Conservation (phyloP, 495 filamentous ascomycete genomes). For the Beverwykella pulmonaria region DNA sequence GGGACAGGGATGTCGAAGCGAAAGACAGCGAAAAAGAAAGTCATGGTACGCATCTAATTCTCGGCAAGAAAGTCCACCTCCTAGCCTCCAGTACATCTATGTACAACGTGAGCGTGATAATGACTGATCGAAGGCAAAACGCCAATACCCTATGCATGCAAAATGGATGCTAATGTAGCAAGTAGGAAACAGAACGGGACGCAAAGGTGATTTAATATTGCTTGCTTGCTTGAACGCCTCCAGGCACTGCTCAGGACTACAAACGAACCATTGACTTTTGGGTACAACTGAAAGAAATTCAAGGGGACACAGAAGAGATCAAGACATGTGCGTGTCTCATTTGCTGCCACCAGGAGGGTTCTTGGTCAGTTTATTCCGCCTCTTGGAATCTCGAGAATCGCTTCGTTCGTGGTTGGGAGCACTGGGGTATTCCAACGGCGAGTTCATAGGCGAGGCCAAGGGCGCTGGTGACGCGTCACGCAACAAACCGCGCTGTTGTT, state of each 20-base stretch:
- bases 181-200: background rate
- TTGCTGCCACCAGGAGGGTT: slow-evolving; percentile 18
- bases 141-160: slow-evolving; percentile 4
- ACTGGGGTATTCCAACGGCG: background rate
- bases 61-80: background rate
- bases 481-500: slow-evolving; percentile 16
- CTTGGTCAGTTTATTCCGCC: slow-evolving; percentile 33
- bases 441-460: background rate
- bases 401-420: slow-evolving; percentile 17
- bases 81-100: slow-evolving; percentile 4
- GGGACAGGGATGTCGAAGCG: background rate
- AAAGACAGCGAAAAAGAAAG: background rate
- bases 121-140: background rate
- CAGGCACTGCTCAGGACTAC: background rate
- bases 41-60: background rate
- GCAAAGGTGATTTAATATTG: background rate
- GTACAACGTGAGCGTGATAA: background rate
- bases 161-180: background rate
- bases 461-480: slow-evolving; percentile 31
- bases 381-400: slow-evolving; percentile 27
- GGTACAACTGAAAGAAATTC: background rate
- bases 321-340: background rate
- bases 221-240: background rate
- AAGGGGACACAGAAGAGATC: background rate
- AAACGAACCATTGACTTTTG: background rate